Evolutionary conservation across 352 stramenopile species (phyloP).

Genomic region (Phytophthora syringae): DNA sequence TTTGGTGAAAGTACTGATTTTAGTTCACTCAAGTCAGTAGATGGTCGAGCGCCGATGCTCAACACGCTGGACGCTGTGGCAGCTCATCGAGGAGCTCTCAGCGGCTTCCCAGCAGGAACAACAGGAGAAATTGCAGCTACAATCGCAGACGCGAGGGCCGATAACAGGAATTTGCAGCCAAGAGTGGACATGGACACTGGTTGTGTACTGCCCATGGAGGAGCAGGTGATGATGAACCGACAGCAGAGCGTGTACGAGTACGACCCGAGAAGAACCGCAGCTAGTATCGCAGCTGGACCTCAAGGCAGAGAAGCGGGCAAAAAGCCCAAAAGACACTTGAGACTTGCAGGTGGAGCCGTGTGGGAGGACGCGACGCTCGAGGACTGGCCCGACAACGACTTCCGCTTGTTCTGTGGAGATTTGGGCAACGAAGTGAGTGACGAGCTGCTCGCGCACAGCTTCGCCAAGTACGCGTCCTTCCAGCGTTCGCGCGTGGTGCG

Average conservation of each 20-base stretch:
- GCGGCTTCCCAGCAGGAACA: slow-evolving; percentile 65
- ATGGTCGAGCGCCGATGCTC: slow-evolving; percentile 32
- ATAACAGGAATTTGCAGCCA: slow-evolving; percentile 37
- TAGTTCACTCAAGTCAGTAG: neutral
- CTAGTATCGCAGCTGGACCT: slow-evolving; percentile 27
- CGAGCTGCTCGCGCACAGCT: slow-evolving; percentile 82
- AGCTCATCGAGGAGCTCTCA: slow-evolving; percentile 66
- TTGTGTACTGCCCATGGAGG: slow-evolving; percentile 61
- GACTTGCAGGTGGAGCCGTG: slow-evolving; percentile 84
- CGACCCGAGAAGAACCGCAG: slow-evolving; percentile 57
- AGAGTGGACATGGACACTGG: slow-evolving; percentile 79
- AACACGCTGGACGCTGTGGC: slow-evolving; percentile 59
- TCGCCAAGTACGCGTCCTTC: slow-evolving; percentile 78
- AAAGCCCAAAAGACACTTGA: slow-evolving; percentile 63
- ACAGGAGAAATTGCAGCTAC: slow-evolving; percentile 53
- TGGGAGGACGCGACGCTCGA: slow-evolving; percentile 93
- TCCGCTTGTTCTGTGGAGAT: slow-evolving; percentile 96
- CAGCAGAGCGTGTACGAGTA: slow-evolving; percentile 90
- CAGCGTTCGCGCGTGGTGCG: slow-evolving; percentile 81
- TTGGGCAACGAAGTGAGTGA: slow-evolving; percentile 94
- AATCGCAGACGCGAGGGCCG: neutral
- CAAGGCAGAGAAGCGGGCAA: slow-evolving; percentile 6
- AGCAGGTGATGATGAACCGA: slow-evolving; percentile 83
- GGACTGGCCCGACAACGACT: slow-evolving; percentile 97
- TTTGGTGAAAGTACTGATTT: neutral